Conservation (phyloP, 208 protist species). For the Leishmania gerbilli region DNA sequence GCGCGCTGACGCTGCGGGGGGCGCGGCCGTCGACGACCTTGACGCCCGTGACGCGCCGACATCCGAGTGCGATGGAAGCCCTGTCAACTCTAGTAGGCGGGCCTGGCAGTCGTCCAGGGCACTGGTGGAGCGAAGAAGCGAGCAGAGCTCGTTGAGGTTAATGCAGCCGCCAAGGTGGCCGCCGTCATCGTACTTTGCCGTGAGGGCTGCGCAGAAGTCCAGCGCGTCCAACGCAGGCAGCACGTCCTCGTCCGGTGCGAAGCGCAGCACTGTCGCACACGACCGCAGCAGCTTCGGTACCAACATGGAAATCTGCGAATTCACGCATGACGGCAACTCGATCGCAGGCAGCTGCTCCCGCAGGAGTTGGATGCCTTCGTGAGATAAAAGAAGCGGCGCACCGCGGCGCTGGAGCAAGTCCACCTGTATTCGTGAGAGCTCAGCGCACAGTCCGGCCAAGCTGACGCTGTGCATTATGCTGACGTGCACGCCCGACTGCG, state of each 20-base stretch:
- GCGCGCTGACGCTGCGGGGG: not conserved
- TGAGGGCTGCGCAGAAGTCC: constrained; percentile 26
- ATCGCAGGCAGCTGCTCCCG: constrained; percentile 31
- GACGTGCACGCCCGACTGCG: not conserved
- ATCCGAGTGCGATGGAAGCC: not conserved
- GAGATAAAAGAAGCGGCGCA: constrained; percentile 35
- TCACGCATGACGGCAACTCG: constrained; percentile 2
- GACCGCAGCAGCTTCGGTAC: constrained; percentile 68
- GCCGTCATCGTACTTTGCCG: constrained; percentile 33
- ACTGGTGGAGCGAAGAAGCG: constrained; percentile 63
- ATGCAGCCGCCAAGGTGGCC: constrained; percentile 46
- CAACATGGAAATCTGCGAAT: constrained; percentile 21
- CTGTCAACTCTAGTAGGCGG: constrained; percentile 14
- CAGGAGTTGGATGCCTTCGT: constrained; percentile 59
- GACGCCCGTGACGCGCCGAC: not conserved
- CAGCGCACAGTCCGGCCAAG: constrained; percentile 57
- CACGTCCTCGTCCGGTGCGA: constrained; percentile 35
- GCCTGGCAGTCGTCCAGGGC: constrained; percentile 37
- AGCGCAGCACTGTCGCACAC: constrained; percentile 60
- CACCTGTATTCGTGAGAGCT: constrained; percentile 78
- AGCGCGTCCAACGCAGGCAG: constrained; percentile 48
- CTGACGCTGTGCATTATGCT: not conserved
- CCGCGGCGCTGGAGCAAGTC: constrained; percentile 68
- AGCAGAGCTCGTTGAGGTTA: constrained; percentile 67
- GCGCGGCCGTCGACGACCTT: not conserved